Evolutionary conservation across 306 rosid species (phyloP).

Genomic region (Inga oerstediana): DNA sequence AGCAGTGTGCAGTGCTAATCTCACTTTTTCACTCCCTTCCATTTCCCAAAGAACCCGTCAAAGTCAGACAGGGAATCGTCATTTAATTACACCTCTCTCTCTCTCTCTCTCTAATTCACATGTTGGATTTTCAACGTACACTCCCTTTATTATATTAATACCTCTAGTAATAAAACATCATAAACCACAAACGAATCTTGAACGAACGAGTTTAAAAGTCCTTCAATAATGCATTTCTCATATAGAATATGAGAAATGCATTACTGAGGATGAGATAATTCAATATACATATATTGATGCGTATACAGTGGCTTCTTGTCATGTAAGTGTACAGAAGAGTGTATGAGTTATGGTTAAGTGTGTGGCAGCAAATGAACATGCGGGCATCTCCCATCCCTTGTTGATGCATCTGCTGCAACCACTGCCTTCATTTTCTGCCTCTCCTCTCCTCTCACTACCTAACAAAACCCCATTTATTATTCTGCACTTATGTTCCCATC

Average conservation of each 20-base stretch:
- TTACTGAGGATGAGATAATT: background rate
- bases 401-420: slow-evolving; percentile 32
- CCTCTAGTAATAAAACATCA: slow-evolving; percentile 22
- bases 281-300: background rate
- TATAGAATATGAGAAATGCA: background rate
- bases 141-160: no score
- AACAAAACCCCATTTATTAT: slow-evolving; percentile 39
- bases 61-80: slow-evolving; percentile 51
- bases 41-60: slow-evolving; percentile 71
- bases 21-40: slow-evolving; percentile 44
- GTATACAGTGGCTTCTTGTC: background rate
- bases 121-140: background rate
- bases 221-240: slow-evolving; percentile 41
- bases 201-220: slow-evolving; percentile 60
- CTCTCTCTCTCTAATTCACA: background rate
- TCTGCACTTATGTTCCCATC: slow-evolving; percentile 15
- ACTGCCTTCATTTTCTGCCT: slow-evolving; percentile 32
- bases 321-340: background rate
- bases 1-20: slow-evolving; percentile 18
- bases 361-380: slow-evolving; percentile 44
- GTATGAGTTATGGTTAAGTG: slow-evolving; percentile 35
- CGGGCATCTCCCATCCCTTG: slow-evolving; percentile 19
- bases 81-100: slow-evolving; percentile 26
- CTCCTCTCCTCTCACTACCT: slow-evolving; percentile 31
- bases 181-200: background rate